A percentile compares a stretch with the other conserved stretches of the same genome.
These are phyloP conservation scores for Saccharum spontaneum DNA, from an alignment of 176 grass and related monocot genomes.

Conservation along the genomic window DNA sequence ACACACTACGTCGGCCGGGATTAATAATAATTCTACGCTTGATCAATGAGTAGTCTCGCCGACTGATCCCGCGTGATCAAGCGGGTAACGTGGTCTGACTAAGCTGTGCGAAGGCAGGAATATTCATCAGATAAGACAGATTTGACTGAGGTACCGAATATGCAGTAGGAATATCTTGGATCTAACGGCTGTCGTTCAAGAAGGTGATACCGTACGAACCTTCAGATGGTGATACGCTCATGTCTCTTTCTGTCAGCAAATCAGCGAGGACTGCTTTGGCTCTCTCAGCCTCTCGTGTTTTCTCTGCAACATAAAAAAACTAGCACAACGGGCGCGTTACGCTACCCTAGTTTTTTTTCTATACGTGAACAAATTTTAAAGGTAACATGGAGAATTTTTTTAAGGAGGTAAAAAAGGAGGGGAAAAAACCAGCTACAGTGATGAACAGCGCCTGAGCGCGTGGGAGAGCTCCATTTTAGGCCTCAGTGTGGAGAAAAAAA, in stretches of 20 bases:
- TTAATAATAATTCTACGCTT: constrained; percentile 6
- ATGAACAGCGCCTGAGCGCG: too few species aligned
- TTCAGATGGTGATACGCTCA: not conserved
- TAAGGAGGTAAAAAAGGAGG: too few species aligned
- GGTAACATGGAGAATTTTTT: too few species aligned
- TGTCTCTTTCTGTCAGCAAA: not conserved
- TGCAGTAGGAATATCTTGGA: not conserved
- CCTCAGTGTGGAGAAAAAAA: too few species aligned
- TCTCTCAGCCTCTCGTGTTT: not conserved
- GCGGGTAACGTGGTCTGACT: constrained; percentile 27
- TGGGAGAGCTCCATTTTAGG: too few species aligned
- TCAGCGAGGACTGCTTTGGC: too few species aligned
- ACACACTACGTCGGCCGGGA: not conserved
- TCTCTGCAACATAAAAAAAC: too few species aligned
- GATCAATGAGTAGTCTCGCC: not conserved
- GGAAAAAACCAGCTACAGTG: too few species aligned
- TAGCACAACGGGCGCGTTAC: too few species aligned
- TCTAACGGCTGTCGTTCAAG: not conserved
- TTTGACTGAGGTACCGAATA: not conserved
- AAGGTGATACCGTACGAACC: not conserved
- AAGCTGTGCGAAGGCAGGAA: not conserved
- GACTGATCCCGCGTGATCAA: not conserved
- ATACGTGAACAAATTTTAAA: too few species aligned
- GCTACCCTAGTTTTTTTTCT: too few species aligned
- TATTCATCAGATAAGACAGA: not conserved